Percentiles rank a stretch among this genome's conserved stretches.
These are phyloP conservation scores for Rhizopogon vulgaris DNA, from an alignment of 768 basidiomycete genomes.

Conservation along the genomic window DNA sequence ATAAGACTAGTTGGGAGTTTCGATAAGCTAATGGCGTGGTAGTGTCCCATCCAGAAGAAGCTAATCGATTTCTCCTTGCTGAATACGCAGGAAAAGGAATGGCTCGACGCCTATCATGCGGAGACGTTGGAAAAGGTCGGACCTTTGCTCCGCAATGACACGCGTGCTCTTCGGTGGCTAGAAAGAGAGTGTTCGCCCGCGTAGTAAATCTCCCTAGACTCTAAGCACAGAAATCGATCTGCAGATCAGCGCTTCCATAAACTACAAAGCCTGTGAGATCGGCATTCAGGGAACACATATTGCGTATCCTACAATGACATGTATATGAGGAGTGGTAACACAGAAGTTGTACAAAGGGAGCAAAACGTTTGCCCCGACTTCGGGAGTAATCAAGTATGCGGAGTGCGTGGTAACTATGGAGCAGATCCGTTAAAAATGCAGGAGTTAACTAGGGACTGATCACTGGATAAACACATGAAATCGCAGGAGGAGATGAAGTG, in stretches of 20 bases:
- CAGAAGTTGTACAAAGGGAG: constrained; percentile 1
- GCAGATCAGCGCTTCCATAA: not conserved
- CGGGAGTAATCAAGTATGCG: not conserved
- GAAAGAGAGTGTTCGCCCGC: constrained; percentile 45
- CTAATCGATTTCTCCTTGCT: constrained; percentile 65
- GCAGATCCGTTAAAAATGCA: constrained; percentile 4
- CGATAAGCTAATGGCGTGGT: constrained; percentile 1
- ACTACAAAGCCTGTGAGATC: too few species aligned
- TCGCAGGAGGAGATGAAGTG: not conserved
- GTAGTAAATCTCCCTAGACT: not conserved
- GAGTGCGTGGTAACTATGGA: not conserved
- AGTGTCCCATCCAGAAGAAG: constrained; percentile 84
- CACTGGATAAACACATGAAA: not conserved
- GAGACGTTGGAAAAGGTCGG: constrained; percentile 70
- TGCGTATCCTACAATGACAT: not conserved
- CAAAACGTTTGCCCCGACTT: not conserved
- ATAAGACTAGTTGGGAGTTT: not conserved
- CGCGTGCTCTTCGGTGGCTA: constrained; percentile 56
- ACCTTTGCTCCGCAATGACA: constrained; percentile 61
- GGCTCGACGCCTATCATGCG: constrained; percentile 82
- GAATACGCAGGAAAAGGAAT: constrained; percentile 59
- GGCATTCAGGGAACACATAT: too few species aligned
- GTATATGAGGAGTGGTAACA: constrained; percentile 4
- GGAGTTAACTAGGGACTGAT: not conserved
- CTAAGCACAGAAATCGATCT: not conserved